These are phyloP conservation scores for Pseudogymnoascus sp. DNA, from an alignment of 2,329 filamentous ascomycete genomes.

Conservation along the genomic window DNA sequence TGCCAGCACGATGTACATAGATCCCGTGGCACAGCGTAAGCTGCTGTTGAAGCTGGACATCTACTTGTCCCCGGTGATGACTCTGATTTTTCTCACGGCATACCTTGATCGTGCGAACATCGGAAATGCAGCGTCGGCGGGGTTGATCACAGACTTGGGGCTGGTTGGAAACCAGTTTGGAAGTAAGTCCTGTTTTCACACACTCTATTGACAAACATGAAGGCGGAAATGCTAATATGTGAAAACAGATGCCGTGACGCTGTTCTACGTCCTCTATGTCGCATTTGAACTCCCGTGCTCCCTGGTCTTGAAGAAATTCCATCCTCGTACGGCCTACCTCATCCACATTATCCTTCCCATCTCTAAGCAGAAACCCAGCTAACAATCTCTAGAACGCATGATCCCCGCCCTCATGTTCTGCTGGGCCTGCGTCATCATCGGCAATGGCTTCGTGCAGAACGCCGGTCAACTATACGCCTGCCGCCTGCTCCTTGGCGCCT, in stretches of 20 bases:
- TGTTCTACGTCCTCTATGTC: slow-evolving; percentile 47
- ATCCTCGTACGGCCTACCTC: slow-evolving; percentile 35
- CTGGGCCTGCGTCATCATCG: slow-evolving; percentile 43
- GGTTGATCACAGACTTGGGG: slow-evolving; percentile 17
- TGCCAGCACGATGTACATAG: slow-evolving; percentile 25
- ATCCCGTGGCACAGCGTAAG: slow-evolving; percentile 38
- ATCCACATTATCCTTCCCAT: slow-evolving; percentile 15
- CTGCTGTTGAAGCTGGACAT: slow-evolving; percentile 42
- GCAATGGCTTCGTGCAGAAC: slow-evolving; percentile 37
- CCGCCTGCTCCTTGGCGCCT: slow-evolving; percentile 40
- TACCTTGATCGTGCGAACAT: slow-evolving; percentile 51
- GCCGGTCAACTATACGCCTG: slow-evolving; percentile 37
- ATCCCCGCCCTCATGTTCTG: slow-evolving; percentile 25
- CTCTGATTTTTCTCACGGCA: slow-evolving; percentile 47
- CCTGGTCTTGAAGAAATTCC: slow-evolving; percentile 41
- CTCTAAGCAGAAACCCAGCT: background rate
- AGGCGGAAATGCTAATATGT: background rate
- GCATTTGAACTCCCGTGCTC: slow-evolving; percentile 41
- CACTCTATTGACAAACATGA: background rate
- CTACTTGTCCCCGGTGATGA: slow-evolving; percentile 45
- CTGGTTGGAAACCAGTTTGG: slow-evolving; percentile 9
- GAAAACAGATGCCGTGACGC: slow-evolving; percentile 31
- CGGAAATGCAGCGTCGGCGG: slow-evolving; percentile 28
- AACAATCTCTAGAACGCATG: background rate
- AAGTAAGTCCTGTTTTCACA: slow-evolving; percentile 15